Evolutionary conservation across 768 basidiomycete genomes (phyloP), one percentile per base, ranked within the genome.

Genomic region (Rhizopogon vesiculosus): DNA sequence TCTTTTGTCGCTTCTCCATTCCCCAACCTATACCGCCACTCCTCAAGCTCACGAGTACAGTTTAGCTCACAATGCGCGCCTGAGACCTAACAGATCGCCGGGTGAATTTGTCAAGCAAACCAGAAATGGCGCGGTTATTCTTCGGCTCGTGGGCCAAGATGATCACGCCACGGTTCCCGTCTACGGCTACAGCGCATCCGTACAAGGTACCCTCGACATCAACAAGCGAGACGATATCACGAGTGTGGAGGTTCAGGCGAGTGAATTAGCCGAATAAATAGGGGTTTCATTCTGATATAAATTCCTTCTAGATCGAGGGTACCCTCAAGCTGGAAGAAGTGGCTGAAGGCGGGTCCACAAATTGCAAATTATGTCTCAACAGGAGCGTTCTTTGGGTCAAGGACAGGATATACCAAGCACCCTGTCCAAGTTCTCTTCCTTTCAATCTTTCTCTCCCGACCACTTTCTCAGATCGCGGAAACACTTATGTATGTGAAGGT

Each of bases 191-290:
- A 78, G 75, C 7, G 76, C 76, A 2, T 63, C 67, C 22, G 76
- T 89, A 16, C 78, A 81, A 60, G 88, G 88, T 3, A 67, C 64
- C 1, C 71, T 89, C 13, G 80, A 84, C 19, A 62, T 88, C 18
- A 61, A 66, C 46, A 87, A 83, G 68, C 69, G 74, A 1, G 83
- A 84, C 12, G 76, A 76, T 28, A 69, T 89, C 22, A 76, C 76
- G 2, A 78, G 78, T 16, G 83, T 89, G 38, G 86, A 89, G 65
- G 78, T 85, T 42, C 82, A 86, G 76, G 87, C 80, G 58, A 55
- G 72, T 55, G 44, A 33, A 44, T 10, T 57, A 7, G 19, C 48
- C 43, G 29, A 19, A 43, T 33, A 31, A 35, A 49, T 22, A 49
- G 44, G 48, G 51, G 44, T 3, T 7, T 40, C n/a, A 18, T 29